Conservation (phyloP, 768 basidiomycete genomes). For the Tephrocybe sp. region DNA sequence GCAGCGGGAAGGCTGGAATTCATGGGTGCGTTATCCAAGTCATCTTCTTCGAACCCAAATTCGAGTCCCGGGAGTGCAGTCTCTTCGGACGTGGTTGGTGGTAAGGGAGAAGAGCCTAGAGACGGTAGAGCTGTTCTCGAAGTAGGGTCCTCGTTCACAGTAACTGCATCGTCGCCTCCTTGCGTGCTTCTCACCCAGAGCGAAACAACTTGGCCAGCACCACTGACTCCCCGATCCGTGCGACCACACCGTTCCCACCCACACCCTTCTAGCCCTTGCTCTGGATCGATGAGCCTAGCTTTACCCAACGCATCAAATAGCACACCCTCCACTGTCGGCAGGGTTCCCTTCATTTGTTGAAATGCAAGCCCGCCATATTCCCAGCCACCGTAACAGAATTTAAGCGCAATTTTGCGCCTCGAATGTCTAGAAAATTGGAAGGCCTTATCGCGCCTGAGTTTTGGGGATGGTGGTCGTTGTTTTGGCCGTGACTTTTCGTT, state of each 20-base stretch:
- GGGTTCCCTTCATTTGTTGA: slow-evolving; percentile 64
- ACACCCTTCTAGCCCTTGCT: slow-evolving; percentile 77
- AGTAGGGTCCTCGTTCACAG: neutral
- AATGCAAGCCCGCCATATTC: slow-evolving; percentile 89
- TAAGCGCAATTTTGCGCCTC: slow-evolving; percentile 87
- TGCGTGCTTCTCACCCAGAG: slow-evolving; percentile 82
- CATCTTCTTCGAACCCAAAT: slow-evolving; percentile 21
- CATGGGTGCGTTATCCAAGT: slow-evolving; percentile 23
- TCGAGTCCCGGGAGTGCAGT: slow-evolving; percentile 18
- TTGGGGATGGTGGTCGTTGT: slow-evolving; percentile 24
- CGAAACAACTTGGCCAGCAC: slow-evolving; percentile 89
- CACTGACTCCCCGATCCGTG: slow-evolving; percentile 94
- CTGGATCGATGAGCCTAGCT: slow-evolving; percentile 72
- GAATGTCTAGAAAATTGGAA: slow-evolving; percentile 72
- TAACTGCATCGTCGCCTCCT: slow-evolving; percentile 9
- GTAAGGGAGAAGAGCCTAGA: neutral
- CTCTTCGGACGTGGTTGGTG: neutral
- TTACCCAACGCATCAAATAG: slow-evolving; percentile 78
- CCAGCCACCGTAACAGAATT: slow-evolving; percentile 91
- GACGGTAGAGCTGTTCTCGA: neutral
- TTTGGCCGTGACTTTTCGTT: slow-evolving; percentile 23
- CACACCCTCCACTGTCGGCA: slow-evolving; percentile 90
- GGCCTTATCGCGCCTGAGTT: slow-evolving; percentile 19
- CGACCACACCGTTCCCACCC: slow-evolving; percentile 90
- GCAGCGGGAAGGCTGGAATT: slow-evolving; percentile 17